Evolutionary conservation across 805 yeast genomes (phyloP).

Genomic region (Komagataella pastoris): DNA sequence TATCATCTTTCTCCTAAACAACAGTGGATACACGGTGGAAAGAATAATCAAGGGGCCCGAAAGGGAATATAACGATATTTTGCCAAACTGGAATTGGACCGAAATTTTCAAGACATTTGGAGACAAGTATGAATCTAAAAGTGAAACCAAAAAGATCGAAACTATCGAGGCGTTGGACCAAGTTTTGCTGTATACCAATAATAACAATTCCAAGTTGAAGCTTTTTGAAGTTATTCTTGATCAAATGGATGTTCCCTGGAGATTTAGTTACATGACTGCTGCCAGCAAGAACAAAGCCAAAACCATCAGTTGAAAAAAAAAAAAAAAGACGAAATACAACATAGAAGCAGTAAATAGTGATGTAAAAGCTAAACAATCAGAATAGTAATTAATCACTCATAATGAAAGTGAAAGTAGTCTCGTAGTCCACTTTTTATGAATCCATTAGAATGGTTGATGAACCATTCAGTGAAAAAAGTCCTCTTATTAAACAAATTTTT

Average conservation of each 20-base stretch:
- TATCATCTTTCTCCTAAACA: slow-evolving; percentile 63
- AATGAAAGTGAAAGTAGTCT: not conserved
- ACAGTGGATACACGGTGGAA: slow-evolving; percentile 85
- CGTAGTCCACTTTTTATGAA: not conserved
- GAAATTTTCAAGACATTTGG: slow-evolving; percentile 1
- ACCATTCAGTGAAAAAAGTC: slow-evolving; percentile 5
- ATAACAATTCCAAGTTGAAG: slow-evolving; percentile 22
- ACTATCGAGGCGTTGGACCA: slow-evolving; percentile 23
- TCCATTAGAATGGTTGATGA: slow-evolving; percentile 6
- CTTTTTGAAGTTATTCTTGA: slow-evolving; percentile 50
- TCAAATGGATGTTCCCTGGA: slow-evolving; percentile 51
- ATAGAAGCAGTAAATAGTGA: not conserved
- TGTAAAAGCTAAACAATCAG: not conserved
- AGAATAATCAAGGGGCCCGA: slow-evolving; percentile 72
- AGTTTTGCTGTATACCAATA: slow-evolving; percentile 18
- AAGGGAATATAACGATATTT: slow-evolving; percentile 70
- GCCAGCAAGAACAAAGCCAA: slow-evolving; percentile 9
- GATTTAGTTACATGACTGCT: slow-evolving; percentile 31
- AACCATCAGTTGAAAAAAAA: not conserved
- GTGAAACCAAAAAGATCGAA: slow-evolving; percentile 19
- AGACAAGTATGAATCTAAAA: slow-evolving; percentile 3
- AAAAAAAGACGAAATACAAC: not conserved
- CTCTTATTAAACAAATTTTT: slow-evolving; percentile 1
- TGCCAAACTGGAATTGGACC: slow-evolving; percentile 70
- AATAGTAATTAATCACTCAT: slow-evolving; percentile 2